Percentiles rank a stretch among this genome's conserved stretches.
Conservation (phyloP, 1,139 yeast genomes). For the Eremothecium coryli region DNA sequence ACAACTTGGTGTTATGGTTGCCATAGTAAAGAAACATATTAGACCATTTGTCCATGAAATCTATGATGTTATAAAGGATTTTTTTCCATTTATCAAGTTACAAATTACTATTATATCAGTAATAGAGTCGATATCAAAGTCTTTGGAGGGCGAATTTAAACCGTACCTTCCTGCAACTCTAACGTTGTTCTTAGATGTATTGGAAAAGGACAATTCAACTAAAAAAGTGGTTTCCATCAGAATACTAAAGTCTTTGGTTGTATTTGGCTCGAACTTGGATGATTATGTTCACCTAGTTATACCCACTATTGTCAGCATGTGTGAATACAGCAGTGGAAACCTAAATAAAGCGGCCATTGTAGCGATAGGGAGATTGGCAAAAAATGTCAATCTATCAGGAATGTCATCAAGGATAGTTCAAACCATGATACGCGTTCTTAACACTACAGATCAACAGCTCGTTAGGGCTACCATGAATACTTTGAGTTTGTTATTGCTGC, state of each 20-base stretch:
- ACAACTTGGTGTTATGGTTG: conserved; percentile 70
- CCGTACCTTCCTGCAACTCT: conserved; percentile 69
- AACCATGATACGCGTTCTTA: conserved; percentile 67
- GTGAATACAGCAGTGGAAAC: conserved; percentile 54
- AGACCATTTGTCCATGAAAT: conserved; percentile 72
- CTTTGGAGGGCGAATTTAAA: conserved; percentile 88
- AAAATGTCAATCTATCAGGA: conserved; percentile 65
- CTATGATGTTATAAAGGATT: conserved; percentile 68
- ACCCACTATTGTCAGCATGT: conserved; percentile 73
- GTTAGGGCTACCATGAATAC: conserved; percentile 65
- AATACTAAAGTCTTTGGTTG: conserved; percentile 78
- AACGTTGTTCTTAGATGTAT: conserved; percentile 63
- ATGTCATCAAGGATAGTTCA: conserved; percentile 89
- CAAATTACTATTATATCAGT: conserved; percentile 74
- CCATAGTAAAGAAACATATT: conserved; percentile 83
- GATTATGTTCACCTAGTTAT: conserved; percentile 80
- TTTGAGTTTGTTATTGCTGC: conserved; percentile 65
- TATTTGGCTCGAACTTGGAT: conserved; percentile 79
- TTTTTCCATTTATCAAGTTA: conserved; percentile 55
- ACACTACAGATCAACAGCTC: conserved; percentile 51
- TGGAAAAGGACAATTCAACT: conserved; percentile 67
- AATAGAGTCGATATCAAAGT: conserved; percentile 75
- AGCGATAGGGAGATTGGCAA: conserved; percentile 74
- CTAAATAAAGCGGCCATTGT: conserved; percentile 72
- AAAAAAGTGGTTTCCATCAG: conserved; percentile 60